Base-by-base conservation (phyloP, 495 filamentous ascomycete species). In the Bombardia bombarda region DNA sequence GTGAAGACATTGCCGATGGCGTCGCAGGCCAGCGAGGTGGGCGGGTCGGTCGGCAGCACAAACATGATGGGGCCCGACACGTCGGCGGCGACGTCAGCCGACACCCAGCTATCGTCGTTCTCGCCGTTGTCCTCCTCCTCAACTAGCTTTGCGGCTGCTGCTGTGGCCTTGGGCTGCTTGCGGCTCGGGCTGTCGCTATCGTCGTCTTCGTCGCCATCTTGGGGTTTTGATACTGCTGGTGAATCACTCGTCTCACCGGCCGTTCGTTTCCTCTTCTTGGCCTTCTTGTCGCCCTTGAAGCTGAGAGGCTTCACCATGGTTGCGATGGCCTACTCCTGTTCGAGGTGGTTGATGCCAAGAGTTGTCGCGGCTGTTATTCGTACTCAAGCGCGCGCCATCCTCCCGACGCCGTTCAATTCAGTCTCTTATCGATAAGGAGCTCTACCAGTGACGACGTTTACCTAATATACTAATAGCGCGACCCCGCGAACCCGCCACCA, bases 271-370 rank as follows among this genome's bases (percentile, higher is more conserved):
- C 89, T 77, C 64, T 95, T 97, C 61, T 93, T 97, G 19, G 79
- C 66, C 65, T 90, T 90, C 61, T 88, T 95, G 63, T 98, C 93
- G 69, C 92, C 92, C 70, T 98, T 98, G 72, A 98, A 98, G 28
- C 76, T 70, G 33, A 98, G 72, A 33, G 90, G 77, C 61, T 93
- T 95, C 40, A 94, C 74, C 78, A 82, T 82, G 4, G 45, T 50
- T 50, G 32, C 7, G 8, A 24, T 24, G 28, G 22, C n/a, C 7
- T 33, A 10, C 6, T 23, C n/a, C 39, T 39, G 38, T 20, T n/a
- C 23, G 18, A 21, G 8, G 16, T 16, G 10, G 35, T 20, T 33
- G 25, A n/a, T n/a, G n/a, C n/a, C n/a, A n/a, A n/a, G n/a, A n/a
- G n/a, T n/a, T n/a, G n/a, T n/a, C n/a, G n/a, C n/a, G n/a, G n/a